These are phyloP conservation scores for Aspergillus sclerotioniger DNA, from an alignment of 495 filamentous ascomycete species.

Conservation along the genomic window DNA sequence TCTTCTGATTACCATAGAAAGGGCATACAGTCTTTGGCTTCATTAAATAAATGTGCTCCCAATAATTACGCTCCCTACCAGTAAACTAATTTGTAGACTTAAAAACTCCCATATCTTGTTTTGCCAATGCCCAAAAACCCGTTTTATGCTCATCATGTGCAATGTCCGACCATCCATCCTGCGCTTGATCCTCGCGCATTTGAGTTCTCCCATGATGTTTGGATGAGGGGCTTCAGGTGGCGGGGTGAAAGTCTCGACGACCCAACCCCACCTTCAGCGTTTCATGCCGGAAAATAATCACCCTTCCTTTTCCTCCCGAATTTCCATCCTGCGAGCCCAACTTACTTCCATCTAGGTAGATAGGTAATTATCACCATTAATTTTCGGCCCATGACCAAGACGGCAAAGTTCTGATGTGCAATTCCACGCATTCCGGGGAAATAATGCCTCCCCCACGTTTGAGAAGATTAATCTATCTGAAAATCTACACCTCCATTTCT, in stretches of 20 bases:
- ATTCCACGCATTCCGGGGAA: no score
- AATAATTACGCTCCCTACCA: no score
- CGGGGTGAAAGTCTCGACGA: conserved; percentile 3
- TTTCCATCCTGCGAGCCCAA: no score
- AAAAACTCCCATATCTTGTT: not conserved
- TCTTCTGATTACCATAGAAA: not conserved
- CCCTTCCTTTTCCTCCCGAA: not conserved
- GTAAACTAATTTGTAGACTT: not conserved
- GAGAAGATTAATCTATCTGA: no score
- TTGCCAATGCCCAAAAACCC: not conserved
- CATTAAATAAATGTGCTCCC: no score
- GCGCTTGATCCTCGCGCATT: not conserved
- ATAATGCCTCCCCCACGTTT: no score
- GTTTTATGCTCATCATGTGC: not conserved
- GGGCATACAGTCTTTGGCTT: not conserved
- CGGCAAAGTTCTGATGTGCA: no score
- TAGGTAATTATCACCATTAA: no score
- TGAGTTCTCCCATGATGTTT: not conserved
- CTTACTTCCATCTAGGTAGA: no score
- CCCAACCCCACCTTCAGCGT: conserved; percentile 3
- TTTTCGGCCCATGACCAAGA: no score
- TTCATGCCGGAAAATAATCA: not conserved
- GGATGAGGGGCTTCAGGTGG: conserved; percentile 1
- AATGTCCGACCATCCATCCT: not conserved
- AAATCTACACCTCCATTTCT: no score